Evolutionary conservation across 371 early-diverging fungal species (phyloP), one percentile per base, ranked within the genome.

Genomic region (Mucor plumbeus): DNA sequence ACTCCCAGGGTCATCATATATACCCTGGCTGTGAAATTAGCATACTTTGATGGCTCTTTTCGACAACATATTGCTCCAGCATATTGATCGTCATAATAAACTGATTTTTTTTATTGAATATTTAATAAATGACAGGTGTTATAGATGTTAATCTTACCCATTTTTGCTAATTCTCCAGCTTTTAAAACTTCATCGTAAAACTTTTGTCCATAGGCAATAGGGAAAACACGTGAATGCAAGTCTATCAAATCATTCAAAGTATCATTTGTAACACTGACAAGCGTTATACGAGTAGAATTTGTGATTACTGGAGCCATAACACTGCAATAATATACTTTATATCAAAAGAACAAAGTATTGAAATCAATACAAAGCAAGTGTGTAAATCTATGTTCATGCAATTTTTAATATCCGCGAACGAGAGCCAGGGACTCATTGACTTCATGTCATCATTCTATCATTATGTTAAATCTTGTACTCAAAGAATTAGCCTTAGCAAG

Each of bases 1-100:
- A 73, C 61, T 17, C 70, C 73, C 13, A 73, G 50, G 3, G 73
- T 73, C 69, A 69, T 69, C 64, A 73, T 73, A 39, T 73, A 73
- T 26, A 73, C 55, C 36, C 64, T 63, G 1, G 70, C 66, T 14
- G 69, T 65, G 44, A 50, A 68, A n/a, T 59, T 54, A 21, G 41
- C 48, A 43, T 65, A 66, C 38, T 47, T 53, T 5, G 54, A 57
- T 9, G 40, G 44, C 55, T 73, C 69, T 26, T 66, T 38, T 10
- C 73, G 54, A 66, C 73, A 73, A 17, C 73, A 73, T 31, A 73
- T 63, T 6, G 64, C 67, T n/a, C 73, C 73, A 13, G 63, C 73
- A 57, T 63, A 69, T 5, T 66, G 48, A n/a, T 67, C 43, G 53
- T 73, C 61, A 11, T 63, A 66, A 14, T 65, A 67, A 5, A 73